Conservation (phyloP, 495 filamentous ascomycete species). For the Neurospora terricola region DNA sequence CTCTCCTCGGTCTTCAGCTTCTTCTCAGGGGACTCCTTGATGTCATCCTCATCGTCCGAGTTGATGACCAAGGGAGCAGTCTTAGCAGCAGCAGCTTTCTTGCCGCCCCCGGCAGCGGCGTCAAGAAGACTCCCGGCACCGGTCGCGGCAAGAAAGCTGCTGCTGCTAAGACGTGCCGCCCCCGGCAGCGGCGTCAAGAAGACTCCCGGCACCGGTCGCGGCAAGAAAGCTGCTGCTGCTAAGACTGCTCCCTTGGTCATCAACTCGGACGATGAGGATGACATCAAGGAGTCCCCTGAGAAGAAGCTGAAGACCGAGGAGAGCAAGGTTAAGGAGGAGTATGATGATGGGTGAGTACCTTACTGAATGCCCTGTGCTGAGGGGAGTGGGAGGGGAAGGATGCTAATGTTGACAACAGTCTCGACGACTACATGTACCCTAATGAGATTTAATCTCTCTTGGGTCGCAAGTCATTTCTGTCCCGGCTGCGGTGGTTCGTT, state of each 20-base stretch:
- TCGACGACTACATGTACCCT: background rate
- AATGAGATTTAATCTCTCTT: background rate
- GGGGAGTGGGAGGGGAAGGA: too few species aligned
- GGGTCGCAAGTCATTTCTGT: background rate
- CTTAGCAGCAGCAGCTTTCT: background rate
- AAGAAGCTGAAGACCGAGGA: conserved; percentile 10
- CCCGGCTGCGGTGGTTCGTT: background rate
- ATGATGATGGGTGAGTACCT: background rate
- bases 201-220: background rate
- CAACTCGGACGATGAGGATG: background rate
- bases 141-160: conserved; percentile 2
- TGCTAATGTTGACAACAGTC: background rate
- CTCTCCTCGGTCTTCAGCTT: conserved; percentile 1
- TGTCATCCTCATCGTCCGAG: background rate
- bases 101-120: background rate
- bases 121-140: conserved; percentile 1
- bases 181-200: conserved; percentile 1
- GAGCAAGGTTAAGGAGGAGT: conserved; percentile 3
- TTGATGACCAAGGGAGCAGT: background rate
- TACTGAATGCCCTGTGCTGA: too few species aligned
- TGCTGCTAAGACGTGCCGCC: background rate
- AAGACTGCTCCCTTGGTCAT: background rate
- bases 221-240: background rate
- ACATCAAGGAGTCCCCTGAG: background rate
- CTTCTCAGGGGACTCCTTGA: conserved; percentile 4